Base-by-base conservation (phyloP, 495 filamentous ascomycete species). In the Aspergillus funiculosus region DNA sequence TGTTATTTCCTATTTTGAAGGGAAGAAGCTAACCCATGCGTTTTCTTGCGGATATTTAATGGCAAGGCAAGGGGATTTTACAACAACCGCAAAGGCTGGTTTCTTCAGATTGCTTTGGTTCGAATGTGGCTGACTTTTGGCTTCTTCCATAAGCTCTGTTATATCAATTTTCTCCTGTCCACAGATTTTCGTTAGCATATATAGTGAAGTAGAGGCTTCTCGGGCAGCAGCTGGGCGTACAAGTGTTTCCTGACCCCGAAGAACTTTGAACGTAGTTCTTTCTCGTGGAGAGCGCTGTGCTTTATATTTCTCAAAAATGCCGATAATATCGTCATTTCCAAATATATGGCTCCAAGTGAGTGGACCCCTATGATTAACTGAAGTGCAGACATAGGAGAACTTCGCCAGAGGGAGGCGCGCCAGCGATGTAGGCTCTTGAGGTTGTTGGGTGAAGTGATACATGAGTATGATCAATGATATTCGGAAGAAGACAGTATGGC, bases 41-140 rank as follows among this genome's bases (percentile, higher is more conserved):
- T 54, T 50, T 19, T 34, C 31, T 24, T 29, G 21, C 28, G 63
- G 61, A 48, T 68, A 73, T 43, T 69, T 71, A 15, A 73, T 51
- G 30, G 70, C 70, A 7, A 73, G 50, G 44, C 64, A 72, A 5
- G 70, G 70, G 2, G 53, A 41, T 32, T 68, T 73, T n/a, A 73
- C 63, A 13, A 73, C 56, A 22, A 72, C 61, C 6, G 66, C 61
- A 39, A 72, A 64, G 8, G 36, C 11, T 20, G 60, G 46, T 24
- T 62, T 69, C 11, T 52, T 19, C 1, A 41, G 39, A 7, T 28
- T 11, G 28, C 18, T 32, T 29, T 55, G 54, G 5, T 6, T 32
- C 4, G 45, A 22, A 8, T 44, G 41, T 9, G 22, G 7, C 14
- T 60, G 54, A 18, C 40, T 41, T 3, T 45, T 15, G n/a, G 48